Percentiles rank a stretch among this genome's conserved stretches.
Conservation (phyloP, 257 asterid species). For the Plantago elongata region DNA sequence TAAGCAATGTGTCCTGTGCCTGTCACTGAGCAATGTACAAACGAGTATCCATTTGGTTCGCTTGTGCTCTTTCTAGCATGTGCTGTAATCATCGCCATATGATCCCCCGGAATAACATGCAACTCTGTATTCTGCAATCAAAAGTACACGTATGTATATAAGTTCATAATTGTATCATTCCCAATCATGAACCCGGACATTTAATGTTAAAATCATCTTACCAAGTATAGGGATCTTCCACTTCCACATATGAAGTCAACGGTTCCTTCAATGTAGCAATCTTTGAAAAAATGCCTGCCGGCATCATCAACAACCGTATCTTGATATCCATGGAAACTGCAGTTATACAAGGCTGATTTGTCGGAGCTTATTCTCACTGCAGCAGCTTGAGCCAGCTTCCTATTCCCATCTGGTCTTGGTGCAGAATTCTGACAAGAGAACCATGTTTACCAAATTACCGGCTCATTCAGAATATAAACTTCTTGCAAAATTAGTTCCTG, state of each 20-base stretch:
- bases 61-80: conserved; percentile 28
- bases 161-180: background rate
- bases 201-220: background rate
- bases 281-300: conserved; percentile 70
- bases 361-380: conserved; percentile 57
- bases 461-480: background rate
- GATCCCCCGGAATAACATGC: conserved; percentile 63
- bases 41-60: conserved; percentile 35
- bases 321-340: conserved; percentile 61
- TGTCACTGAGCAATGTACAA: conserved; percentile 48
- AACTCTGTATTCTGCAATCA: conserved; percentile 41
- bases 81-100: conserved; percentile 48
- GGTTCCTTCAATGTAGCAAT: conserved; percentile 80
- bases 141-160: background rate
- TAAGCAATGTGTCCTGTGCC: conserved; percentile 34
- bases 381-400: conserved; percentile 48
- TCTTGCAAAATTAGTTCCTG: background rate
- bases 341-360: conserved; percentile 49
- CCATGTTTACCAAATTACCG: background rate
- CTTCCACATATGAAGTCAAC: conserved; percentile 78
- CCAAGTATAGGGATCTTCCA: conserved; percentile 27
- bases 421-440: conserved; percentile 43
- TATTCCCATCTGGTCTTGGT: conserved; percentile 50
- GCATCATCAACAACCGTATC: conserved; percentile 67
- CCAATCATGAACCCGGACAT: background rate